A percentile compares a stretch with the other conserved stretches of the same genome.
phyloP scores from a whole-genome alignment of 2,329 filamentous ascomycete species.

The Sclerotiophoma versabilis region DNA sequence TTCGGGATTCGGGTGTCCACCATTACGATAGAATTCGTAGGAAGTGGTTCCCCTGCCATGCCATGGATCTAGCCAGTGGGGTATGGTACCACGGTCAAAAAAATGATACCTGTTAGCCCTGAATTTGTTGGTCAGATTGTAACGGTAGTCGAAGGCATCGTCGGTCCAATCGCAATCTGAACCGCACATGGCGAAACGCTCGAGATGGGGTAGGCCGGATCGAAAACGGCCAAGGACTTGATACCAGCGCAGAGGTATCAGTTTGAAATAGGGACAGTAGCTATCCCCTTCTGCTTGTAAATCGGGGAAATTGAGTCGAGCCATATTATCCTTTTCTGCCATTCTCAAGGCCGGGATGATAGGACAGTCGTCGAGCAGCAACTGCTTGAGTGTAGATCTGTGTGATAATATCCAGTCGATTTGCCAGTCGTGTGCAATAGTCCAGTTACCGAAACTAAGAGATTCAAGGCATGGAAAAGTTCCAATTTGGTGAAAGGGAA shows the following conservation, averaged over 20 bases:
- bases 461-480: conserved; percentile 51
- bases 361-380: conserved; percentile 56
- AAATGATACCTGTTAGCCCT: neutral
- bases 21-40: neutral
- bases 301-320: neutral
- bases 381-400: conserved; percentile 46
- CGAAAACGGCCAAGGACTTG: neutral
- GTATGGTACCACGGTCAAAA: neutral
- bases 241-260: neutral
- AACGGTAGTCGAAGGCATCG: neutral
- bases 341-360: conserved; percentile 33
- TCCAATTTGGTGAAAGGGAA: conserved; percentile 44
- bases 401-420: conserved; percentile 56
- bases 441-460: conserved; percentile 51
- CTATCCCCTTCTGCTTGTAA: neutral
- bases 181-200: neutral
- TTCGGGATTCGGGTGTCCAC: neutral
- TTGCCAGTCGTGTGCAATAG: conserved; percentile 56
- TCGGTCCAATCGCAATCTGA: neutral
- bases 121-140: neutral
- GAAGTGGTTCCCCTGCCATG: neutral
- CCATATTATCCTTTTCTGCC: neutral
- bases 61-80: neutral
- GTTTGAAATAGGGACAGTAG: neutral
- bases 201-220: neutral